Percentiles rank a stretch among this genome's conserved stretches.
Conservation (phyloP, 352 stramenopile species). For the Saprolegnia diclina region DNA sequence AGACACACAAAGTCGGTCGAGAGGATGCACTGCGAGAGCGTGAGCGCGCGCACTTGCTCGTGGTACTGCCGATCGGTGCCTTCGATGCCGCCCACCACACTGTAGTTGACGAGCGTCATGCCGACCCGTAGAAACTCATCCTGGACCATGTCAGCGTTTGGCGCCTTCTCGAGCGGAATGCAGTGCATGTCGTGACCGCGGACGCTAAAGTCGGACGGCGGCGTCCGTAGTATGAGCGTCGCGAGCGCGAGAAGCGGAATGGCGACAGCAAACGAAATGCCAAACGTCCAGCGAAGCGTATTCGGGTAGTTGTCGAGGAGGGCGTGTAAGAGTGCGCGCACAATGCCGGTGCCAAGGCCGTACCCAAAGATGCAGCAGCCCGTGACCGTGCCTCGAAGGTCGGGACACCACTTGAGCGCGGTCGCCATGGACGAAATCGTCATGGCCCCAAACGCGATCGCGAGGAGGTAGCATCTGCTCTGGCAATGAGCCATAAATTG, state of each 20-base stretch:
- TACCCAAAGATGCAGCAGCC: slow-evolving; percentile 4
- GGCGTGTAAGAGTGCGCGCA: background rate
- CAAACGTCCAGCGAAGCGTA: background rate
- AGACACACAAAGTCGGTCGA: slow-evolving; percentile 27
- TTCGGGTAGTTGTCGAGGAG: background rate
- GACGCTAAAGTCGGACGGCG: slow-evolving; percentile 15
- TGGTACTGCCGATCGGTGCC: slow-evolving; percentile 19
- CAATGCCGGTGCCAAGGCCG: slow-evolving; percentile 4
- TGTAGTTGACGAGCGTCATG: slow-evolving; percentile 26
- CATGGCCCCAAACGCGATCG: slow-evolving; percentile 2
- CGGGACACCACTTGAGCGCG: slow-evolving; percentile 16
- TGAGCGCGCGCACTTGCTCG: slow-evolving; percentile 18
- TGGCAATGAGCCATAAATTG: background rate
- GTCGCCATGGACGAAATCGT: slow-evolving; percentile 9
- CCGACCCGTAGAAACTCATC: slow-evolving; percentile 20
- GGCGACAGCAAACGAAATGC: background rate
- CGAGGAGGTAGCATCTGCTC: slow-evolving; percentile 12
- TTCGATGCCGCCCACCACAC: background rate
- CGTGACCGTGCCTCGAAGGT: slow-evolving; percentile 9
- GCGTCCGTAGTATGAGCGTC: slow-evolving; percentile 8
- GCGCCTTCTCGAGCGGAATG: background rate
- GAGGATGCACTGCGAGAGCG: slow-evolving; percentile 17
- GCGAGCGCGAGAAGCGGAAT: background rate
- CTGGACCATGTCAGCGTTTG: slow-evolving; percentile 1
- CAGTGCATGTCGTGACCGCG: slow-evolving; percentile 16